These are phyloP conservation scores for Nectriaceae sp. DNA, from an alignment of 2,329 filamentous ascomycete species.

Conservation along the genomic window DNA sequence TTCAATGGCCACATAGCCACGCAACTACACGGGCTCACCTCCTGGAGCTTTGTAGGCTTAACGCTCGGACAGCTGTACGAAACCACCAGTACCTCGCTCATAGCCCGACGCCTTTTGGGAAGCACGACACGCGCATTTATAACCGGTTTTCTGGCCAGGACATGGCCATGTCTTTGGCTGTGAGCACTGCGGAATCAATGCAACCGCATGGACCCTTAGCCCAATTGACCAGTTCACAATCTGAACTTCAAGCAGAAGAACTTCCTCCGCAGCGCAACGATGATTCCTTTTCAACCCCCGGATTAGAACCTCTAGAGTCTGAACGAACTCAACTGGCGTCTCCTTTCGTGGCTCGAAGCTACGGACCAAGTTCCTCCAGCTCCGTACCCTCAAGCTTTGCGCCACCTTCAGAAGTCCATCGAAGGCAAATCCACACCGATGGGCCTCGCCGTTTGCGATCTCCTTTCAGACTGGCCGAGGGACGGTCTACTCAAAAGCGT, in stretches of 20 bases:
- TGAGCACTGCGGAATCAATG: slow-evolving; percentile 67
- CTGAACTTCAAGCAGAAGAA: slow-evolving; percentile 21
- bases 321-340: slow-evolving; percentile 49
- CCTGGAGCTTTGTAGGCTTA: slow-evolving; percentile 62
- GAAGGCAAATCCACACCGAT: slow-evolving; percentile 50
- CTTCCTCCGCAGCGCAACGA: slow-evolving; percentile 16
- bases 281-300: slow-evolving; percentile 6
- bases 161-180: slow-evolving; percentile 62
- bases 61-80: slow-evolving; percentile 47
- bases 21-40: slow-evolving; percentile 64
- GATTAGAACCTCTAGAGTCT: slow-evolving; percentile 23
- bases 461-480: slow-evolving; percentile 52
- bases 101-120: slow-evolving; percentile 59
- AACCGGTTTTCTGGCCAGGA: slow-evolving; percentile 61
- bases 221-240: slow-evolving; percentile 52
- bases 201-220: slow-evolving; percentile 62
- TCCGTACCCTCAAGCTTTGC: slow-evolving; percentile 43
- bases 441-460: slow-evolving; percentile 55
- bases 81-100: slow-evolving; percentile 50
- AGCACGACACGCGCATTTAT: slow-evolving; percentile 50
- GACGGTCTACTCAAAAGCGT: slow-evolving; percentile 57
- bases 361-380: slow-evolving; percentile 61
- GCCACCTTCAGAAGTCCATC: slow-evolving; percentile 33
- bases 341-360: slow-evolving; percentile 59
- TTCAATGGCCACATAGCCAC: slow-evolving; percentile 65